Evolutionary conservation across 306 rosid species (phyloP).

Genomic region (Ormosia emarginata): DNA sequence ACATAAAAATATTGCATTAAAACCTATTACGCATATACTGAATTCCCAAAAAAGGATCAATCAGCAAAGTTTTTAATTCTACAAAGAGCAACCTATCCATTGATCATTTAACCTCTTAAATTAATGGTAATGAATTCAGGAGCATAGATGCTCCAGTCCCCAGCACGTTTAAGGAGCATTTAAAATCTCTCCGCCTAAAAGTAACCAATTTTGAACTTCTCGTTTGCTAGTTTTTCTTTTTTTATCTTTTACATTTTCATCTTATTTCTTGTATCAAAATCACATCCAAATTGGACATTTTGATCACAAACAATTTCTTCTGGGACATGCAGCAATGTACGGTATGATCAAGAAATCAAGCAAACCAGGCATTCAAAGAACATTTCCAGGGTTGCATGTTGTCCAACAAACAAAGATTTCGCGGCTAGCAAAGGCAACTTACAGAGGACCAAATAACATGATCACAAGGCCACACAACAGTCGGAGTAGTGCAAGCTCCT

Average conservation of each 20-base stretch:
- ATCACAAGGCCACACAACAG: constrained; percentile 4
- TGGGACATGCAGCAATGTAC: constrained; percentile 22
- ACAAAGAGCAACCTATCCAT: no score
- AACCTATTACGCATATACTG: no score
- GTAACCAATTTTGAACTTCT: constrained; percentile 25
- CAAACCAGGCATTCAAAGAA: constrained; percentile 18
- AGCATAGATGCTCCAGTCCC: no score
- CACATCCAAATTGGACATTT: not conserved
- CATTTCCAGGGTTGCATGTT: constrained; percentile 13
- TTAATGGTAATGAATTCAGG: no score
- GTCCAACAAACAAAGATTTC: constrained; percentile 2
- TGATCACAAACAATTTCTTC: not conserved
- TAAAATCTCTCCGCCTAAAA: not conserved
- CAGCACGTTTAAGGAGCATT: no score
- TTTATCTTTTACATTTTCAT: not conserved
- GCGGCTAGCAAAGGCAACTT: constrained; percentile 14
- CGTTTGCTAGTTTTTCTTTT: not conserved
- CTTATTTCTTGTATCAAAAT: not conserved
- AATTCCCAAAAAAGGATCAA: no score
- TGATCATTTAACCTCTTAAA: no score
- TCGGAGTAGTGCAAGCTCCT: constrained; percentile 6
- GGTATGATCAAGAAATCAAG: constrained; percentile 7
- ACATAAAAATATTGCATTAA: no score
- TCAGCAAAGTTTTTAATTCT: no score
- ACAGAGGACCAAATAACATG: constrained; percentile 34